These are phyloP conservation scores for Vanrija humicola DNA, from an alignment of 1,284 basidiomycete genomes.

Conservation along the genomic window DNA sequence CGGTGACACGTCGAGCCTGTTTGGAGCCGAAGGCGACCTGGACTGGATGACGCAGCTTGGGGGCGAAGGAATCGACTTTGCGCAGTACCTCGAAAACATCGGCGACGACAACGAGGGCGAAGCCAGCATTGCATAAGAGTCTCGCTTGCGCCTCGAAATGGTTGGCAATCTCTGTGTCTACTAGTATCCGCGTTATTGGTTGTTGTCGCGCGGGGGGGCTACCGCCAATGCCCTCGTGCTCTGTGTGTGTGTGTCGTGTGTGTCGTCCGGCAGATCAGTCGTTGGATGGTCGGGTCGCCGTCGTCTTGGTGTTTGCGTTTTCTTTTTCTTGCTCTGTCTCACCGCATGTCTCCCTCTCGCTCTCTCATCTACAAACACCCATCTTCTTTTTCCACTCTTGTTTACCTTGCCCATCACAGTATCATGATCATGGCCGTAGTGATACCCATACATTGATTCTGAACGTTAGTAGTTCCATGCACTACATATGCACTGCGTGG, in stretches of 20 bases:
- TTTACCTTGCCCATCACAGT: background rate
- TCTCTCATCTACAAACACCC: background rate
- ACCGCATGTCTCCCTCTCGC: background rate
- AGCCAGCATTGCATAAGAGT: conserved; percentile 14
- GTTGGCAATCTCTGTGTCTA: background rate
- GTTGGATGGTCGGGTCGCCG: background rate
- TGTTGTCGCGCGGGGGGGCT: background rate
- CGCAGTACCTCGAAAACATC: conserved; percentile 34
- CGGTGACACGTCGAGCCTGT: conserved; percentile 3
- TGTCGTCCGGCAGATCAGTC: too few relatives aligned
- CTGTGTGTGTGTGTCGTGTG: background rate
- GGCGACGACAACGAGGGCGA: conserved; percentile 36
- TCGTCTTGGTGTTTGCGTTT: background rate
- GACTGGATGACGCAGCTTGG: conserved; percentile 13
- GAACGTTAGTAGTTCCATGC: too few relatives aligned
- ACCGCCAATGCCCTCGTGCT: background rate
- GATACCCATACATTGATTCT: too few relatives aligned
- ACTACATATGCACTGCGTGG: too few relatives aligned
- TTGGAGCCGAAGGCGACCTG: conserved; percentile 12
- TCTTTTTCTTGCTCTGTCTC: background rate
- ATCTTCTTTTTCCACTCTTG: background rate
- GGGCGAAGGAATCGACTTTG: conserved; percentile 33
- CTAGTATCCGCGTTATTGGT: background rate
- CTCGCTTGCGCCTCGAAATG: background rate
- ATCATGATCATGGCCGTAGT: too few relatives aligned